phyloP scores from a whole-genome alignment of 129 eudicot species.

The carrot (Daucus carota) region DH1_v3.0 NC_030387.2:37076001-37076500 shows the following conservation, averaged over 20 bases:
- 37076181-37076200: neutral
- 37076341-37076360: neutral
- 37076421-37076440: neutral
- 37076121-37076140: neutral
- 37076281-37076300: neutral
- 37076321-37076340: neutral
- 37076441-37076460: neutral
- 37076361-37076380: neutral
- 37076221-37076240: neutral
- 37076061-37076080: neutral
- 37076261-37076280: conserved; percentile 1
- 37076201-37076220: neutral
- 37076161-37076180: neutral
- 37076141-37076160: neutral
- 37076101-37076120: neutral
- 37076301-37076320: conserved; percentile 5
- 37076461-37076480: neutral
- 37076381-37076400: neutral
- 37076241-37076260: neutral
- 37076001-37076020: neutral
- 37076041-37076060: neutral
- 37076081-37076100: neutral
- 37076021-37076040: neutral
- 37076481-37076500: neutral
- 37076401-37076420: neutral